These are phyloP conservation scores for Alternaria consortialis DNA, from an alignment of 2,329 filamentous ascomycete species.

Conservation along the genomic window DNA sequence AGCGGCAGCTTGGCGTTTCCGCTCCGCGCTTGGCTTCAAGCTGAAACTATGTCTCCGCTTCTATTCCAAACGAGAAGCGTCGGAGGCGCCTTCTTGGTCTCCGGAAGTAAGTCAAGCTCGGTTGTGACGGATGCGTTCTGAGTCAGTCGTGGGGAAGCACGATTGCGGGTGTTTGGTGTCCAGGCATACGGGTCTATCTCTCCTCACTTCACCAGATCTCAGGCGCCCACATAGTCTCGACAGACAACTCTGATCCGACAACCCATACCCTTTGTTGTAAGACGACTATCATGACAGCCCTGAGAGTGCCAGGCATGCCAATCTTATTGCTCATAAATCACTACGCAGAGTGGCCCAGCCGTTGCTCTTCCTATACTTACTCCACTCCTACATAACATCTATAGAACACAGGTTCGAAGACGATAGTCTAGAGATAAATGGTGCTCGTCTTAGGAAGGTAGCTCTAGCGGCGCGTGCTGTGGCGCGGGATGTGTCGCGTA, in stretches of 20 bases:
- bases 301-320: too few relatives aligned
- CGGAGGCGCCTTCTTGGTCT: background rate
- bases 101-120: background rate
- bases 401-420: too few relatives aligned
- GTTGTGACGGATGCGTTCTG: background rate
- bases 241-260: background rate
- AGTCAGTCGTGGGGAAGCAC: background rate
- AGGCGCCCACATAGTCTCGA: background rate
- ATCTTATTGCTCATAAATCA: too few relatives aligned
- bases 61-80: constrained; percentile 1
- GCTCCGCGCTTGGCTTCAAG: constrained; percentile 5
- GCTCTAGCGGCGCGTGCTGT: too few relatives aligned
- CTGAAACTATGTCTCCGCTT: constrained; percentile 1
- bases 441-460: too few relatives aligned
- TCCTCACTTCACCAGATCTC: background rate
- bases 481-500: too few relatives aligned
- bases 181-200: background rate
- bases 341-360: too few relatives aligned
- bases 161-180: background rate
- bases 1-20: constrained; percentile 10
- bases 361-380: too few relatives aligned
- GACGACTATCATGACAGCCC: too few relatives aligned
- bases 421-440: too few relatives aligned
- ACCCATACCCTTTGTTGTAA: too few relatives aligned
- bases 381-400: too few relatives aligned